Evolutionary conservation across 2,329 filamentous ascomycete species (phyloP).

Genomic region (Karstenula rhodostoma): DNA sequence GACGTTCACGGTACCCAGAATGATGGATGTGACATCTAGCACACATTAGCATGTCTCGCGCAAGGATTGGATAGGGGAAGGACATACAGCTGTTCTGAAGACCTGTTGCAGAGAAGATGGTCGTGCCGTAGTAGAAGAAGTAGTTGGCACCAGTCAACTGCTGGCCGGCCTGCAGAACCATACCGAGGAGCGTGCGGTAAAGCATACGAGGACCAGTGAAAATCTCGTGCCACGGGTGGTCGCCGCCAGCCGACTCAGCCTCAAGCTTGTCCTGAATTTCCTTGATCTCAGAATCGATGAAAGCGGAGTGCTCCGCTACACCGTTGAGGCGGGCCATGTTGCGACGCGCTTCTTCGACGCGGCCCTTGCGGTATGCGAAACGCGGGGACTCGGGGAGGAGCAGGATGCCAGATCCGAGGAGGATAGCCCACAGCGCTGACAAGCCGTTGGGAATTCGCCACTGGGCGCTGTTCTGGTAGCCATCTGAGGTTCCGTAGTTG

Average conservation of each 20-base stretch:
- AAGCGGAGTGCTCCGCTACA: slow-evolving; percentile 62
- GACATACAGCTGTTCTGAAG: slow-evolving; percentile 49
- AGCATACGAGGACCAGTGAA: slow-evolving; percentile 72
- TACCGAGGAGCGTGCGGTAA: slow-evolving; percentile 69
- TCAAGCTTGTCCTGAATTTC: slow-evolving; percentile 66
- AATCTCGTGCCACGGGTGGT: slow-evolving; percentile 62
- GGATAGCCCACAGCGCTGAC: slow-evolving; percentile 63
- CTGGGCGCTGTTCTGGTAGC: slow-evolving; percentile 57
- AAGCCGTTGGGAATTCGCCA: slow-evolving; percentile 72
- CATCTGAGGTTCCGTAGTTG: slow-evolving; percentile 68
- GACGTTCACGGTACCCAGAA: slow-evolving; percentile 60
- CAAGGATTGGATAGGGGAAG: neutral
- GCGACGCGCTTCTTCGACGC: slow-evolving; percentile 58
- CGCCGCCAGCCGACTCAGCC: slow-evolving; percentile 55
- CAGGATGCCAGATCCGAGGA: slow-evolving; percentile 62
- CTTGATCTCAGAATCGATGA: slow-evolving; percentile 61
- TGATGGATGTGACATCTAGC: slow-evolving; percentile 55
- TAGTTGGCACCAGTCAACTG: slow-evolving; percentile 75
- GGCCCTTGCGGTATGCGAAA: slow-evolving; percentile 64
- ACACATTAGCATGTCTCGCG: neutral
- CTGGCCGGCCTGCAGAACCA: slow-evolving; percentile 70
- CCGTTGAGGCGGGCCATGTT: slow-evolving; percentile 65
- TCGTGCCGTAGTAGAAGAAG: slow-evolving; percentile 66
- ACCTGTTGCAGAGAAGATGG: slow-evolving; percentile 54
- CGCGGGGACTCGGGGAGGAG: slow-evolving; percentile 66